Conservation (phyloP, 2,329 filamentous ascomycete species). For the Pseudogymnoascus sp. region DNA sequence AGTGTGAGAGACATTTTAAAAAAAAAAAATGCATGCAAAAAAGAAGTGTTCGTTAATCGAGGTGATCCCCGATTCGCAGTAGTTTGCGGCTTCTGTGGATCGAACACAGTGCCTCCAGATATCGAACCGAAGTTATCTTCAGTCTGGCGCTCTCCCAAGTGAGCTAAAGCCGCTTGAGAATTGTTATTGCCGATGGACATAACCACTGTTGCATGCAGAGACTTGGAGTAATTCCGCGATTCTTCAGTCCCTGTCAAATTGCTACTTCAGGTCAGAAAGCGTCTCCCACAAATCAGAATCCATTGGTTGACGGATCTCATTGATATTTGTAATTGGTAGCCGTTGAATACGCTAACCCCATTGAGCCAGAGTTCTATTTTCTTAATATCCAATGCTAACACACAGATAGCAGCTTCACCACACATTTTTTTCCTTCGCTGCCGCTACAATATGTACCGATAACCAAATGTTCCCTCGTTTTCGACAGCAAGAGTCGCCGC, state of each 20-base stretch:
- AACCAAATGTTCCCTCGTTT: background rate
- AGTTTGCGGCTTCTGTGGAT: constrained; percentile 14
- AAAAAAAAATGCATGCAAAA: background rate
- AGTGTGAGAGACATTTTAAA: too few species aligned
- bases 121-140: constrained; percentile 12
- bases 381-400: background rate
- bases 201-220: background rate
- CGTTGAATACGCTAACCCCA: background rate
- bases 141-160: constrained; percentile 15
- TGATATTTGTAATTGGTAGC: background rate
- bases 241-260: background rate
- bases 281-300: background rate
- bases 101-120: constrained; percentile 16
- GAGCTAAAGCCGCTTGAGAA: constrained; percentile 14
- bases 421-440: background rate
- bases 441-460: background rate
- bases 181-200: too few species aligned
- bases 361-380: background rate
- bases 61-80: constrained; percentile 11
- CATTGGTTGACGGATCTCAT: background rate
- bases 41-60: constrained; percentile 11
- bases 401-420: background rate
- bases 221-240: background rate
- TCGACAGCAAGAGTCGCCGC: background rate
- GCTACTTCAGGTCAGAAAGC: background rate